Percentiles rank a stretch among this genome's conserved stretches.
Conservation (phyloP, 2,329 filamentous ascomycete genomes). For the Scedosporium boydii region DNA sequence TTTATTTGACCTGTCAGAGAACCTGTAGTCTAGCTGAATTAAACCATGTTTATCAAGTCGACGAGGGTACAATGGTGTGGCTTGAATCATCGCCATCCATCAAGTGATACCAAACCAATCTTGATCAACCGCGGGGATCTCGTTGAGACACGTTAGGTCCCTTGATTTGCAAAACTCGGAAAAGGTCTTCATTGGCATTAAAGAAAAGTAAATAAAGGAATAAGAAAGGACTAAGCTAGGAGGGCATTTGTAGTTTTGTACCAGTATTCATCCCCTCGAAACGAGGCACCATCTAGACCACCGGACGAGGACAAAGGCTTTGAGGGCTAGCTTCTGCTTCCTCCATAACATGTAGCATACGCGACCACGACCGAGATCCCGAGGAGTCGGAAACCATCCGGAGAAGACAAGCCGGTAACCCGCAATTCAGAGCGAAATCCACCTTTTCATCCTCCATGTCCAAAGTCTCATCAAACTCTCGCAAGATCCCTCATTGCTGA, state of each 20-base stretch:
- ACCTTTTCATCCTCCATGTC: neutral
- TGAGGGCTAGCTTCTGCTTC: neutral
- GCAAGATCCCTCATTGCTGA: neutral
- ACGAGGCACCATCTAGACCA: neutral
- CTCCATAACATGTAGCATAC: neutral
- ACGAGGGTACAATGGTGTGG: too few species aligned
- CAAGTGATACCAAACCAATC: too few species aligned
- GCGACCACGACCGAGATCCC: neutral
- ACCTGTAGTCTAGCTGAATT: too few species aligned
- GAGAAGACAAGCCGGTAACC: neutral
- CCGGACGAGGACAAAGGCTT: neutral
- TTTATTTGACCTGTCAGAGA: too few species aligned
- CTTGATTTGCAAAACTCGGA: neutral
- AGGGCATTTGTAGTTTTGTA: neutral
- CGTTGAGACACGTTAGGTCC: neutral
- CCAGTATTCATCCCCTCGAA: neutral
- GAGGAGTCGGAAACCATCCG: neutral
- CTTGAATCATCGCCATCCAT: too few species aligned
- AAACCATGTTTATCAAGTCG: too few species aligned
- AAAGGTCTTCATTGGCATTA: conserved; percentile 52
- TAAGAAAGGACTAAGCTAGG: conserved; percentile 14
- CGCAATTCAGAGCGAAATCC: neutral
- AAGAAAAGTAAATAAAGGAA: conserved; percentile 47
- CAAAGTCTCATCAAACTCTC: neutral
- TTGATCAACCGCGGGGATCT: neutral